Conservation (phyloP, 352 stramenopile genomes). For the Phytopythium helicoides region DNA sequence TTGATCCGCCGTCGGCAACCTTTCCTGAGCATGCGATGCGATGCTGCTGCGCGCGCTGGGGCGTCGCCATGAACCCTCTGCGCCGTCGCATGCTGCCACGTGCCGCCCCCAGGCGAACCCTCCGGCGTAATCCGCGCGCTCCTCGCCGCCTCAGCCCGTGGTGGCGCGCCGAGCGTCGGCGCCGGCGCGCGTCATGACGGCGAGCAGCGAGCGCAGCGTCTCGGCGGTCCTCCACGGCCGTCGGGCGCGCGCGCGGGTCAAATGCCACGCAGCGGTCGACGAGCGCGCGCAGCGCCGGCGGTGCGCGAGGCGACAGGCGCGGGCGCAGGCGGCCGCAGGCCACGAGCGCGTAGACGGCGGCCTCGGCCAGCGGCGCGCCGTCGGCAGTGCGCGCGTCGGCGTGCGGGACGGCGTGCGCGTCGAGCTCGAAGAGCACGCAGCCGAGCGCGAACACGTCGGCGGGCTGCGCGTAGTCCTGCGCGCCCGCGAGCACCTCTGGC, state of each 20-base stretch:
- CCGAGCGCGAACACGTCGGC: too few relatives aligned
- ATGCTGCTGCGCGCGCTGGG: too few relatives aligned
- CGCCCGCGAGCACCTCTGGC: constrained; percentile 26
- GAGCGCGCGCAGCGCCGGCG: constrained; percentile 1
- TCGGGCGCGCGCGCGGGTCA: constrained; percentile 6
- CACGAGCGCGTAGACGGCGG: constrained; percentile 4
- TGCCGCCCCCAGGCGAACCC: background rate
- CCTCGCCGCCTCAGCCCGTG: background rate
- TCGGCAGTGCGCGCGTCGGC: too few relatives aligned
- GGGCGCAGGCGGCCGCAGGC: background rate
- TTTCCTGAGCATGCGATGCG: too few relatives aligned
- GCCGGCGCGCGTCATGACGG: background rate
- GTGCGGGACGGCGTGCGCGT: too few relatives aligned
- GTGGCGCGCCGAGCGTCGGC: background rate
- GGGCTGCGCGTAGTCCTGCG: constrained; percentile 31
- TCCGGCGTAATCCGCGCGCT: too few relatives aligned
- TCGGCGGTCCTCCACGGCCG: constrained; percentile 3
- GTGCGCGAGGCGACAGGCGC: background rate
- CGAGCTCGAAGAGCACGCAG: too few relatives aligned
- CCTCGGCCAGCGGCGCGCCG: constrained; percentile 1
- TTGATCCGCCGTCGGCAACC: too few relatives aligned
- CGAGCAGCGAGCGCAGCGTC: background rate
- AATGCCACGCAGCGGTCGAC: constrained; percentile 9
- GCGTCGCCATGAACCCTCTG: too few relatives aligned
- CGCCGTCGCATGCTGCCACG: too few relatives aligned